A percentile compares a stretch with the other conserved stretches of the same genome.
These are phyloP conservation scores for Pseudocercospora fuligena DNA, from an alignment of 2,329 filamentous ascomycete genomes.

Conservation along the genomic window DNA sequence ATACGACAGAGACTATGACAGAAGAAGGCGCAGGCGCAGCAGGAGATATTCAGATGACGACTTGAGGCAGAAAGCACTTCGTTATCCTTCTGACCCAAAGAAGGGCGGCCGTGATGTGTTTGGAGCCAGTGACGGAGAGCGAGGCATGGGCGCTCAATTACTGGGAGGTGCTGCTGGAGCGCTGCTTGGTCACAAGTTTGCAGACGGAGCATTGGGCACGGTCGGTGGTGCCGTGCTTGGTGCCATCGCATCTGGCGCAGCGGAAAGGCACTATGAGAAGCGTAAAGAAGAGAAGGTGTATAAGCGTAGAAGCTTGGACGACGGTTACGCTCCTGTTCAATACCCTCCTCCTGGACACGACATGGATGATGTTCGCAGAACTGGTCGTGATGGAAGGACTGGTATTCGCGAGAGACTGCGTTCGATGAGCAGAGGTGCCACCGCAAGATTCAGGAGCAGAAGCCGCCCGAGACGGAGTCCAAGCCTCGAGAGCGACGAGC, in stretches of 20 bases:
- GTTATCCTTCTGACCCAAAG: conserved; percentile 29
- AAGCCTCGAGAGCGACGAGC: conserved; percentile 22
- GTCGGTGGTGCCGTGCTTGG: conserved; percentile 35
- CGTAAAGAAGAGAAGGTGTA: conserved; percentile 31
- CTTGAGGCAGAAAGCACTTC: conserved; percentile 21
- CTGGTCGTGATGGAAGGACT: conserved; percentile 17
- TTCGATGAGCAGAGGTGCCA: conserved; percentile 20
- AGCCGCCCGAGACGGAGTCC: conserved; percentile 20
- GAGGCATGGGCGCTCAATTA: conserved; percentile 35
- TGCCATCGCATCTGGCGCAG: conserved; percentile 33
- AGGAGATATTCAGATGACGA: conserved; percentile 25
- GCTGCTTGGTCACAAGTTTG: conserved; percentile 34
- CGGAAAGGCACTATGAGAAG: conserved; percentile 34
- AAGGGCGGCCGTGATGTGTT: conserved; percentile 34
- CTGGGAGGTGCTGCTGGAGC: conserved; percentile 37
- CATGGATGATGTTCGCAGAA: conserved; percentile 24
- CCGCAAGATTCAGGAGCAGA: conserved; percentile 11
- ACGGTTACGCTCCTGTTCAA: conserved; percentile 12
- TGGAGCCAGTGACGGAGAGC: conserved; percentile 33
- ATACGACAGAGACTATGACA: conserved; percentile 22
- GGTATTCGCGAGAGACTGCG: conserved; percentile 20
- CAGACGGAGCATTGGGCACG: conserved; percentile 29
- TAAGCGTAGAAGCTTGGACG: conserved; percentile 13
- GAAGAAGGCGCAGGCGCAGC: conserved; percentile 16
- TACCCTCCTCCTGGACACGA: conserved; percentile 24